Conservation (phyloP, 2,329 filamentous ascomycete genomes). For the Sporothrix globosa region DNA sequence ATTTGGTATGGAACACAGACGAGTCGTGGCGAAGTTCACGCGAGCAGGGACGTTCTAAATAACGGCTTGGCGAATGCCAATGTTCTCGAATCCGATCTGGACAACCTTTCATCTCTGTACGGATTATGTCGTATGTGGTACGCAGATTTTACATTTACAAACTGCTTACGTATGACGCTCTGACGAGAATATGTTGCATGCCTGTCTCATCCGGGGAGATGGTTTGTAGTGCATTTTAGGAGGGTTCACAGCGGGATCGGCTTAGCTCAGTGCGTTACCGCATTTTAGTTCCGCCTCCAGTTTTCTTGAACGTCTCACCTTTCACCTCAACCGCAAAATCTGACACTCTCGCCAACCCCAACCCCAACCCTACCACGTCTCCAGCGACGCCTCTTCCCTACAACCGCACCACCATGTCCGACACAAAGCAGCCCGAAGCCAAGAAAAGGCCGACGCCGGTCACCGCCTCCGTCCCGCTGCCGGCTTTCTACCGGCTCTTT, state of each 20-base stretch:
- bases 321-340: neutral
- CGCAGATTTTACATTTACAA: too few relatives aligned
- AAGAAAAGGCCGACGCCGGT: conserved; percentile 22
- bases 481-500: conserved; percentile 67
- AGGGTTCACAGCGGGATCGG: conserved; percentile 2
- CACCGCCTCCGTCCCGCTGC: conserved; percentile 37
- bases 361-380: neutral
- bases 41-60: neutral
- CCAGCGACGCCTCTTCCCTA: neutral
- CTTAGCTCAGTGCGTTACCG: neutral
- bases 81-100: neutral
- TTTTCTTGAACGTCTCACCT: conserved; percentile 17
- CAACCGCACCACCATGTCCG: conserved; percentile 16
- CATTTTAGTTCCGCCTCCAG: conserved; percentile 17
- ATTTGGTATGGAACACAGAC: neutral
- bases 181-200: neutral
- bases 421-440: neutral
- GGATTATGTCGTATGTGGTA: too few relatives aligned
- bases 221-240: neutral
- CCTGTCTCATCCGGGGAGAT: neutral
- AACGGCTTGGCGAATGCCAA: too few relatives aligned
- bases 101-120: neutral
- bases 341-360: neutral
- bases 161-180: too few relatives aligned
- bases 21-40: neutral